A percentile compares a stretch with the other conserved stretches of the same genome.
phyloP scores from a whole-genome alignment of 805 yeast genomes.

The Wickerhamomyces chambardii region DNA sequence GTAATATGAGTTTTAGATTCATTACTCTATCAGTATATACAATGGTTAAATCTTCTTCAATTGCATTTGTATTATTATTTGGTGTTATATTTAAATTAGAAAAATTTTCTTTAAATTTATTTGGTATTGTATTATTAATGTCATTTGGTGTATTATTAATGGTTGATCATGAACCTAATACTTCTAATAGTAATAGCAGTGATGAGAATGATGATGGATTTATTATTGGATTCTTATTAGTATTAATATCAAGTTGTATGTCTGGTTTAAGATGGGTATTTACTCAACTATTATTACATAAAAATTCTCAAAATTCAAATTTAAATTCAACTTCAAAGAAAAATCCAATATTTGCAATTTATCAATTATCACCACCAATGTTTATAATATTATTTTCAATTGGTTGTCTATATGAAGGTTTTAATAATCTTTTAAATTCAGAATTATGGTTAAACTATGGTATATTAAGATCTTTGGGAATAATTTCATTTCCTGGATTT shows the following conservation, averaged over 20 bases:
- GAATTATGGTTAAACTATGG: conserved; percentile 64
- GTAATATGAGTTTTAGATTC: conserved; percentile 73
- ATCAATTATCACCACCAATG: conserved; percentile 83
- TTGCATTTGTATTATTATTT: conserved; percentile 84
- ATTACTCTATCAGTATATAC: conserved; percentile 83
- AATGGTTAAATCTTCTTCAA: conserved; percentile 83
- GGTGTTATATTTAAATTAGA: conserved; percentile 80
- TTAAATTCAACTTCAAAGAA: conserved; percentile 18
- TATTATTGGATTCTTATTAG: conserved; percentile 60
- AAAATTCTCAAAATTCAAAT: conserved; percentile 34
- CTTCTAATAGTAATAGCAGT: conserved; percentile 1
- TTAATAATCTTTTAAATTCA: conserved; percentile 38
- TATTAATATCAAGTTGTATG: conserved; percentile 68
- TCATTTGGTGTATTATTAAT: conserved; percentile 79
- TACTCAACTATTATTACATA: conserved; percentile 72
- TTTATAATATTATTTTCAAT: conserved; percentile 47
- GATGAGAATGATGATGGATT: conserved; percentile 13
- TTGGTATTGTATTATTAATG: conserved; percentile 70
- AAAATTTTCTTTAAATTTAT: conserved; percentile 55
- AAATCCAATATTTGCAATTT: conserved; percentile 78
- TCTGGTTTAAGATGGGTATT: conserved; percentile 95
- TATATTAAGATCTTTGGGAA: conserved; percentile 37
- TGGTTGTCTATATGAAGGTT: conserved; percentile 68
- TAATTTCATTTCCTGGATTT: conserved; percentile 74
- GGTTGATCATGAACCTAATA: conserved; percentile 42